phyloP scores from a whole-genome alignment of 139 green algal species.

The Closterium sp. region DNA sequence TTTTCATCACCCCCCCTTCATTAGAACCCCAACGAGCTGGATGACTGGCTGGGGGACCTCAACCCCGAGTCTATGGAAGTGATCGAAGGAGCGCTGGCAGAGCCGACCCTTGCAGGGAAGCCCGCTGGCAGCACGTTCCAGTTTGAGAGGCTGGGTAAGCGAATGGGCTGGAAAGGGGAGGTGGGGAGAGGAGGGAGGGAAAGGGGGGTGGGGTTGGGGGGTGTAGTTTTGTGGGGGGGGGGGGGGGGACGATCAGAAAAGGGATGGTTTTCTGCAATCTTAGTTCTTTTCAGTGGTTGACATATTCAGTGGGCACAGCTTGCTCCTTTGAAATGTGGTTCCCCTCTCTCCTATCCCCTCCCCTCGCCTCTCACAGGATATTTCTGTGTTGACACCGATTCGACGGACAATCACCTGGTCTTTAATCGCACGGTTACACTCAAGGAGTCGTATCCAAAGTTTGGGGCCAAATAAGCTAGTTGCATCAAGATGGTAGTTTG shows the following conservation, averaged over 20 bases:
- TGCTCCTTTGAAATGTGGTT: too few relatives aligned
- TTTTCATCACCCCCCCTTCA: neutral
- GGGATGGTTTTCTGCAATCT: too few relatives aligned
- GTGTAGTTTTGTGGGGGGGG: too few relatives aligned
- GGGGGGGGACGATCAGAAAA: neutral
- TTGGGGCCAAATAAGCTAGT: neutral
- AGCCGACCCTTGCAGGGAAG: slow-evolving; percentile 23
- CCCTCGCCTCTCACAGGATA: slow-evolving; percentile 26
- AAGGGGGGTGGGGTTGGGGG: too few relatives aligned
- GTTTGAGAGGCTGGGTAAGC: slow-evolving; percentile 81
- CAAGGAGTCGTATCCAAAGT: slow-evolving; percentile 61
- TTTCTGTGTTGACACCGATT: slow-evolving; percentile 74
- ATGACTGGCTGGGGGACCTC: slow-evolving; percentile 83
- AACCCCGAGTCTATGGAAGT: slow-evolving; percentile 71
- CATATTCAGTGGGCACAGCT: too few relatives aligned
- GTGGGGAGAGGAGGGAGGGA: too few relatives aligned
- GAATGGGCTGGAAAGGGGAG: neutral
- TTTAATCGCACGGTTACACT: slow-evolving; percentile 94
- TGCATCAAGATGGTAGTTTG: too few relatives aligned
- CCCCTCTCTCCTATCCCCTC: too few relatives aligned
- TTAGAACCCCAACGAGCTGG: slow-evolving; percentile 40
- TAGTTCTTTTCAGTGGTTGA: too few relatives aligned
- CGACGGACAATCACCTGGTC: slow-evolving; percentile 62
- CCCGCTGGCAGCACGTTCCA: slow-evolving; percentile 72
- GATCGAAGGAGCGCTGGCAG: slow-evolving; percentile 57